These are phyloP conservation scores for Aureobasidium lini DNA, from an alignment of 2,329 filamentous ascomycete species.

Conservation along the genomic window DNA sequence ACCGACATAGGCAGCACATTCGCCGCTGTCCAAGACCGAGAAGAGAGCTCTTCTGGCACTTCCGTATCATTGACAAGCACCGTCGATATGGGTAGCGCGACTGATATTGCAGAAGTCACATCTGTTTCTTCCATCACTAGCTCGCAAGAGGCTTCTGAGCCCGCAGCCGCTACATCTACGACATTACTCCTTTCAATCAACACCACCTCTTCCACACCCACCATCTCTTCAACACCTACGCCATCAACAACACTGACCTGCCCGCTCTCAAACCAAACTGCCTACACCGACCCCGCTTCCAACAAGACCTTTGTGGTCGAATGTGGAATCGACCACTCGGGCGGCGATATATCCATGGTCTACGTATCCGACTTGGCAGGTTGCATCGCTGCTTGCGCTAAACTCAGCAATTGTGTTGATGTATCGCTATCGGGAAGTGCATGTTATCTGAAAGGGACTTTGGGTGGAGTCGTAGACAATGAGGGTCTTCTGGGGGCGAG, in stretches of 20 bases:
- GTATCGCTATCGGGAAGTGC: constrained; percentile 20
- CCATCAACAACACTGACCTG: constrained; percentile 15
- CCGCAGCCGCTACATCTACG: too few species aligned
- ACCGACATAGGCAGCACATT: not conserved
- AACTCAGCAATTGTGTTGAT: constrained; percentile 18
- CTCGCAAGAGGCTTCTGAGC: too few species aligned
- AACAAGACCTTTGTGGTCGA: constrained; percentile 23
- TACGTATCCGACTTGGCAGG: constrained; percentile 16
- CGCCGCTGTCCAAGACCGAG: not conserved
- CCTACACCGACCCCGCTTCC: constrained; percentile 15
- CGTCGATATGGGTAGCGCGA: not conserved
- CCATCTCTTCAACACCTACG: constrained; percentile 15
- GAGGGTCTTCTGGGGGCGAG: constrained; percentile 23
- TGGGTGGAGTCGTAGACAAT: constrained; percentile 17
- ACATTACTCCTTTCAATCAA: not conserved
- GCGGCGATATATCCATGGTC: constrained; percentile 20
- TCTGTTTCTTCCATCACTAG: not conserved
- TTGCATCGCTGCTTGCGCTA: constrained; percentile 22
- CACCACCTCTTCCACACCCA: not conserved
- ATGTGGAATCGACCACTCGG: constrained; percentile 24
- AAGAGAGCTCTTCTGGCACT: not conserved
- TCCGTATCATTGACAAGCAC: not conserved
- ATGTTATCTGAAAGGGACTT: constrained; percentile 16
- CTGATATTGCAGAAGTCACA: not conserved
- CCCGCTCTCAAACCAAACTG: constrained; percentile 18